These are phyloP conservation scores for Colletotrichum sansevieriae DNA, from an alignment of 2,329 filamentous ascomycete species.

Conservation along the genomic window DNA sequence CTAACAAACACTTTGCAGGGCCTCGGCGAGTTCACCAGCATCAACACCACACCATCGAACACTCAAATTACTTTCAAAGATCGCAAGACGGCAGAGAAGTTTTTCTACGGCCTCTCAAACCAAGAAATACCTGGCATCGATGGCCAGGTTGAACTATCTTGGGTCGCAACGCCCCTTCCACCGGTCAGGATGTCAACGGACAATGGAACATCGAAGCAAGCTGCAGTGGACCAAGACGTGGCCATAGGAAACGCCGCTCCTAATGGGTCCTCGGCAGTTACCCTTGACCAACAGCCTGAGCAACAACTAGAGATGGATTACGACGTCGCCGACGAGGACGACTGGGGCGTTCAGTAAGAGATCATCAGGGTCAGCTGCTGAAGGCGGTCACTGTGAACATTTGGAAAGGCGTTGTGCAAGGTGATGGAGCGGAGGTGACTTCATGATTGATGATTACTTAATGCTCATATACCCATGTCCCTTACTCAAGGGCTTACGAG, in stretches of 20 bases:
- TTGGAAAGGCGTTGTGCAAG: not conserved
- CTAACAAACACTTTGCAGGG: slow-evolving; percentile 56
- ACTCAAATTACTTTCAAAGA: slow-evolving; percentile 75
- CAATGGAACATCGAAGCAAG: slow-evolving; percentile 3
- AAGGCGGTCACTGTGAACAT: not conserved
- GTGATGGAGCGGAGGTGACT: not conserved
- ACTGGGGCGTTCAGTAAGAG: slow-evolving; percentile 53
- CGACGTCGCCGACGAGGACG: slow-evolving; percentile 65
- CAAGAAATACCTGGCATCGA: slow-evolving; percentile 72
- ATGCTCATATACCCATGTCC: not conserved
- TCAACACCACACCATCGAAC: slow-evolving; percentile 60
- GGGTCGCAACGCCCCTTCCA: slow-evolving; percentile 61
- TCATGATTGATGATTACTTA: slow-evolving; percentile 20
- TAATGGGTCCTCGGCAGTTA: slow-evolving; percentile 39
- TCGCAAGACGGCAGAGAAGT: slow-evolving; percentile 78
- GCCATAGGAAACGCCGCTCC: slow-evolving; percentile 34
- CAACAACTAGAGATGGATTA: slow-evolving; percentile 64
- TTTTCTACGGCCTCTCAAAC: slow-evolving; percentile 69
- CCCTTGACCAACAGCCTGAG: slow-evolving; percentile 46
- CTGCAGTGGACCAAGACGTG: slow-evolving; percentile 39
- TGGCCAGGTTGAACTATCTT: slow-evolving; percentile 74
- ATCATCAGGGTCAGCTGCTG: not conserved
- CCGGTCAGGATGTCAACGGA: slow-evolving; percentile 43
- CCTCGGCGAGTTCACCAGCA: slow-evolving; percentile 72
- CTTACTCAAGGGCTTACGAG: not conserved